phyloP scores from a whole-genome alignment of 148 eudicot genomes.

The Vaccinium macrocarpon region DNA sequence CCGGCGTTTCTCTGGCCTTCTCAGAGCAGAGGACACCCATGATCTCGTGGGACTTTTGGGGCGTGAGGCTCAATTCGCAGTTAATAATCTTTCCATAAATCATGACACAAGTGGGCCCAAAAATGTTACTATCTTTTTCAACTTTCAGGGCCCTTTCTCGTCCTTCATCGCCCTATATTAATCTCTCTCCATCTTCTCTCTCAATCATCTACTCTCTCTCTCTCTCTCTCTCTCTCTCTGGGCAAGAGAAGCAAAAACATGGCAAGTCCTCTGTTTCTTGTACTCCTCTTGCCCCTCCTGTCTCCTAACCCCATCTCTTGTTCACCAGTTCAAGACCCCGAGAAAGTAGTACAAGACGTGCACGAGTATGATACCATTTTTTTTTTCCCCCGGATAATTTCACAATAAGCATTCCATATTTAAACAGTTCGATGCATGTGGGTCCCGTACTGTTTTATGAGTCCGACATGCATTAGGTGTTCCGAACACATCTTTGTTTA shows the following conservation, averaged over 20 bases:
- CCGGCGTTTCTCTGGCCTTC: too few relatives aligned
- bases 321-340: slow-evolving; percentile 31
- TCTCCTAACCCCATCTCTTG: slow-evolving; percentile 18
- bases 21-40: neutral
- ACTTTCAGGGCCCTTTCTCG: neutral
- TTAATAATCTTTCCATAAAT: neutral
- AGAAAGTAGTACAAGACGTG: slow-evolving; percentile 30
- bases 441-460: neutral
- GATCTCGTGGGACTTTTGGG: neutral
- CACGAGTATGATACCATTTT: slow-evolving; percentile 20
- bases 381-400: neutral
- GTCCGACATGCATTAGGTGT: neutral
- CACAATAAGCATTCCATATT: neutral
- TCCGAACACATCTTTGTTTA: neutral
- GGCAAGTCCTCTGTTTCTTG: neutral
- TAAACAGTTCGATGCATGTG: neutral
- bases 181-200: slow-evolving; percentile 4
- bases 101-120: slow-evolving; percentile 4
- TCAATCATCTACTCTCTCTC: neutral
- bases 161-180: slow-evolving; percentile 15
- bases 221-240: neutral
- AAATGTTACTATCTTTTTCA: neutral
- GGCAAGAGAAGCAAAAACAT: neutral
- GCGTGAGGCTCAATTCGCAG: neutral
- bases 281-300: slow-evolving; percentile 14